Conservation (phyloP, 768 basidiomycete genomes). For the Tricholoma hemisulphureum region DNA sequence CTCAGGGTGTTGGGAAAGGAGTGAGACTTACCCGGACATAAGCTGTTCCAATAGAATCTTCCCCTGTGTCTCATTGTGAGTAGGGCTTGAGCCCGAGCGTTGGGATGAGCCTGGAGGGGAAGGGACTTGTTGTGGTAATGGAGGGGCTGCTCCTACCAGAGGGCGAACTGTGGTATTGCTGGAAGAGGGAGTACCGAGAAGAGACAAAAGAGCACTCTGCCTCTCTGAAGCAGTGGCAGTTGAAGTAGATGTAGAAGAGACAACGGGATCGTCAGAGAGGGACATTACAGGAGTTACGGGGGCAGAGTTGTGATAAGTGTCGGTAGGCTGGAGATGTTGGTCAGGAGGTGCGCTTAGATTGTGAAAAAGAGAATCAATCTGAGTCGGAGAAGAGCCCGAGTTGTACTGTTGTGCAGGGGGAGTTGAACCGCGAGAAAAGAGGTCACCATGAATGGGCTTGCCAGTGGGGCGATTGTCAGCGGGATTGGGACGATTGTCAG, state of each 20-base stretch:
- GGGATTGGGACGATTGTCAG: neutral
- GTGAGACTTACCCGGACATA: conserved; percentile 68
- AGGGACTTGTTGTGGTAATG: conserved; percentile 58
- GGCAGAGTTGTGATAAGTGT: conserved; percentile 33
- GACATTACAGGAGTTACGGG: conserved; percentile 42
- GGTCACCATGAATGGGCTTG: conserved; percentile 41
- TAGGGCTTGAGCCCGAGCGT: conserved; percentile 50
- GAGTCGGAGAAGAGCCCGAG: conserved; percentile 48
- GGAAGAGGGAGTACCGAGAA: conserved; percentile 51
- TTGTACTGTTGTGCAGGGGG: conserved; percentile 42
- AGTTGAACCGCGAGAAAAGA: conserved; percentile 55
- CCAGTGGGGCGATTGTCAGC: conserved; percentile 14
- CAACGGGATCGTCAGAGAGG: conserved; percentile 45
- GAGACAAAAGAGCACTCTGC: conserved; percentile 72
- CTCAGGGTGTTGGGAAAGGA: conserved; percentile 7
- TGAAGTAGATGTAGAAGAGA: conserved; percentile 41
- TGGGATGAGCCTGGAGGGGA: conserved; percentile 66
- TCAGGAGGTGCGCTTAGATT: conserved; percentile 44
- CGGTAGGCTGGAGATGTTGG: conserved; percentile 25
- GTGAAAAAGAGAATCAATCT: conserved; percentile 71
- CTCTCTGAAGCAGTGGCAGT: conserved; percentile 54
- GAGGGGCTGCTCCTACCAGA: conserved; percentile 22
- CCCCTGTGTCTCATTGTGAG: conserved; percentile 64
- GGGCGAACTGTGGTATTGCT: conserved; percentile 23
- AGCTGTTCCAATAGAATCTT: conserved; percentile 78